Conservation (phyloP, 805 yeast species). For the Candida endomychidarum region DNA sequence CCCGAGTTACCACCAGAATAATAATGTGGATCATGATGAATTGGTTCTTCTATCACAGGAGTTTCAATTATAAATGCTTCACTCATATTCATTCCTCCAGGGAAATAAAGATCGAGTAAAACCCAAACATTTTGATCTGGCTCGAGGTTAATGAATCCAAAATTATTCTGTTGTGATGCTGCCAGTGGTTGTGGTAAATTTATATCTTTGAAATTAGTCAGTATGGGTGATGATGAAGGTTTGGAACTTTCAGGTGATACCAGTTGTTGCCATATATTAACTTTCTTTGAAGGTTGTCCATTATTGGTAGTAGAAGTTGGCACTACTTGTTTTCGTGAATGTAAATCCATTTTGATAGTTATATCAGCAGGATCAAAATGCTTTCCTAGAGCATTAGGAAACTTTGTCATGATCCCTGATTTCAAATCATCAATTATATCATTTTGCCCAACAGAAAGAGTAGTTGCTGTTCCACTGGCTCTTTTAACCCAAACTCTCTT, state of each 20-base stretch:
- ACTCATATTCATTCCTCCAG: conserved; percentile 64
- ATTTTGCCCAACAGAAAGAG: conserved; percentile 56
- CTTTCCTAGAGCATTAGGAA: conserved; percentile 64
- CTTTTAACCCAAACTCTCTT: conserved; percentile 58
- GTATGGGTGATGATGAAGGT: conserved; percentile 13
- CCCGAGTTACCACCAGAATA: conserved; percentile 8
- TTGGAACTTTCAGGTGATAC: conserved; percentile 18
- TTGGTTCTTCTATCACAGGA: conserved; percentile 21
- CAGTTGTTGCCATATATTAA: conserved; percentile 14
- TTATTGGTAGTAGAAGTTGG: conserved; percentile 6
- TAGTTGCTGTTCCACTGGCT: conserved; percentile 60
- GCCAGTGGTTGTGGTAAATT: conserved; percentile 1
- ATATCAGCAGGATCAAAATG: conserved; percentile 70
- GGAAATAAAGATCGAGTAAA: conserved; percentile 58
- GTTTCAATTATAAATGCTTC: conserved; percentile 66
- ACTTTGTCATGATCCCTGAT: conserved; percentile 57
- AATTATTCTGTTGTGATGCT: not conserved
- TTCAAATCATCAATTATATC: conserved; percentile 86
- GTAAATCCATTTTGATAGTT: conserved; percentile 34
- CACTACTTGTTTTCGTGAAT: conserved; percentile 15
- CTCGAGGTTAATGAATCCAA: conserved; percentile 32
- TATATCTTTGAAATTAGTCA: conserved; percentile 13
- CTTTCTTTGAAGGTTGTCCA: conserved; percentile 14
- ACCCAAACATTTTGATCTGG: conserved; percentile 65
- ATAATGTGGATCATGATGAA: not conserved